phyloP scores from a whole-genome alignment of 257 asterid species.

The Solanum ossicruentum region DNA sequence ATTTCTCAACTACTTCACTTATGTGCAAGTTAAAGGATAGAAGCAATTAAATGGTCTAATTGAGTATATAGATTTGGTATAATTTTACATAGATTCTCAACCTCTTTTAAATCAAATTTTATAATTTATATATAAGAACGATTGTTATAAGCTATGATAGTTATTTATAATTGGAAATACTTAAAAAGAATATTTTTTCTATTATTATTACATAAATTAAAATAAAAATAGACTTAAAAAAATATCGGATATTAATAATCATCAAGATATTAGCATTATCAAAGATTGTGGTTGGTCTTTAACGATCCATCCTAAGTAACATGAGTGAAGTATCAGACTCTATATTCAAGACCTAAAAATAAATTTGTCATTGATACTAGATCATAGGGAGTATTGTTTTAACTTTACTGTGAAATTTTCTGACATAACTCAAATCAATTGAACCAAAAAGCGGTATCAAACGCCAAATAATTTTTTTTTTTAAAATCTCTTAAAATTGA shows the following conservation, averaged over 20 bases:
- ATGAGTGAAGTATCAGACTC: background rate
- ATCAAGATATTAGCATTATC: background rate
- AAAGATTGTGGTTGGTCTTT: background rate
- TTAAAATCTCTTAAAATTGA: background rate
- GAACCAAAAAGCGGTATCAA: rapidly evolving
- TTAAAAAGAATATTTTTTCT: too few species aligned
- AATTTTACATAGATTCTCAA: background rate
- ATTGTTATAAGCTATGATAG: too few species aligned
- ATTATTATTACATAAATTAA: background rate
- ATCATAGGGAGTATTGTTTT: background rate
- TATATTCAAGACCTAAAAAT: background rate
- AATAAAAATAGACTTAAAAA: background rate
- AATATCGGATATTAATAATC: background rate
- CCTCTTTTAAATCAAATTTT: too few species aligned
- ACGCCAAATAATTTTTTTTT: background rate
- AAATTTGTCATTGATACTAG: background rate
- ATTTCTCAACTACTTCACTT: too few species aligned
- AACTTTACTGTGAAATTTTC: background rate
- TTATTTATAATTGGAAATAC: too few species aligned
- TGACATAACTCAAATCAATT: background rate
- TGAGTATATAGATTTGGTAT: too few species aligned
- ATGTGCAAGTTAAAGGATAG: background rate
- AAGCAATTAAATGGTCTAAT: too few species aligned
- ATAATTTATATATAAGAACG: too few species aligned
- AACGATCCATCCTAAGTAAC: too few species aligned